These are phyloP conservation scores for Melaleuca alternifolia DNA, from an alignment of 345 rosid genomes.

Conservation along the genomic window DNA sequence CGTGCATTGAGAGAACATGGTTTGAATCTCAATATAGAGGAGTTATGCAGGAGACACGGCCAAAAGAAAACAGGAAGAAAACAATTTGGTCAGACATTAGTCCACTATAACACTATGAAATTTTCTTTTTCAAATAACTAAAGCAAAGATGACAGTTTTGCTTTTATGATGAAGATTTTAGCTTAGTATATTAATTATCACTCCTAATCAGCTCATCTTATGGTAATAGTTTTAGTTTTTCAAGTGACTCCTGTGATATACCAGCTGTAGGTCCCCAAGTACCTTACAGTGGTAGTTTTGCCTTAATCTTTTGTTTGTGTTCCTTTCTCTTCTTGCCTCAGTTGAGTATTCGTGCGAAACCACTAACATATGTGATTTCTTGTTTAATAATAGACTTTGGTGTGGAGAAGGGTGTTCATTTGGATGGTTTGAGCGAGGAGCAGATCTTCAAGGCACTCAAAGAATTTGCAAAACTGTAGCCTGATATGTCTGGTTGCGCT, in stretches of 20 bases:
- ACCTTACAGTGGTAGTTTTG: neutral
- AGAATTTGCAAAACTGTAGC: conserved; percentile 3
- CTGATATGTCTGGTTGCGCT: neutral
- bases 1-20: neutral
- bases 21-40: neutral
- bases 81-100: neutral
- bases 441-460: conserved; percentile 6
- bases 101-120: neutral
- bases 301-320: neutral
- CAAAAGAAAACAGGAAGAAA: neutral
- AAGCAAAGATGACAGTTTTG: neutral
- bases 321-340: neutral
- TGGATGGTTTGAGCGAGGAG: conserved; percentile 16
- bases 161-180: neutral
- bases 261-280: neutral
- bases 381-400: conserved; percentile 7
- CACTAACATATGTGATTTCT: neutral
- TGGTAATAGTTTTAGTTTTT: neutral
- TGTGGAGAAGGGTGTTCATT: conserved; percentile 10
- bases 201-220: neutral
- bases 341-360: neutral
- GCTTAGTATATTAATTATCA: neutral
- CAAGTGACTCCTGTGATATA: neutral
- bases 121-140: neutral
- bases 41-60: neutral